A percentile compares a stretch with the other conserved stretches of the same genome.
Evolutionary conservation across 176 grass and related monocot genomes (phyloP).

Genomic region (Musa beccarii): DNA sequence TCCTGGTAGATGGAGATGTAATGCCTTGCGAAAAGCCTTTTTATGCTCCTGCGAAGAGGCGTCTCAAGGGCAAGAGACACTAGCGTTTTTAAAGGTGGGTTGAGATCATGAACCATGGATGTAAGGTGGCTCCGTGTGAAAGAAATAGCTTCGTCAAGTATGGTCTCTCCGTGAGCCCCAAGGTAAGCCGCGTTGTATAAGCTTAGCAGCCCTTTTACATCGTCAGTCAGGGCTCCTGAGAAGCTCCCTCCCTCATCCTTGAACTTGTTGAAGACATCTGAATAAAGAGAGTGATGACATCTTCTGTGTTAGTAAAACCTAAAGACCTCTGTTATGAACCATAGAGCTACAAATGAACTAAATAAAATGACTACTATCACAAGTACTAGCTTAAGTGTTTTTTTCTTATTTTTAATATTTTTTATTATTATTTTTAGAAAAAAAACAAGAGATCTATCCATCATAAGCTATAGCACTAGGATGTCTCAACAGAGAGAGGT

Average conservation of each 20-base stretch:
- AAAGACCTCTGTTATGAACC: no score
- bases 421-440: no score
- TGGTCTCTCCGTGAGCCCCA: constrained; percentile 21
- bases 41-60: constrained; percentile 19
- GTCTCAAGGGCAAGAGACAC: constrained; percentile 19
- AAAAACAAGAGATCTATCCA: no score
- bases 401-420: no score
- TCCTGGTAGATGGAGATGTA: constrained; percentile 31
- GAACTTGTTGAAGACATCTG: constrained; percentile 44
- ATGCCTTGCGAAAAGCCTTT: constrained; percentile 23
- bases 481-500: no score
- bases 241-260: constrained; percentile 17
- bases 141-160: constrained; percentile 17
- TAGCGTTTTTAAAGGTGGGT: constrained; percentile 7
- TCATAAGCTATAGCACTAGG: no score
- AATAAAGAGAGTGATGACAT: background rate
- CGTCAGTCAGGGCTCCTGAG: background rate
- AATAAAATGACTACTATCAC: no score
- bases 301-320: no score
- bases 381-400: no score
- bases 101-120: background rate
- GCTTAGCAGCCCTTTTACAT: constrained; percentile 7
- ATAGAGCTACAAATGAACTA: background rate
- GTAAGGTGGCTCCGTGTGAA: background rate
- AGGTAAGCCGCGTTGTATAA: constrained; percentile 36